A percentile compares a stretch with the other conserved stretches of the same genome.
Evolutionary conservation across 1,284 basidiomycete species (phyloP).

Genomic region (Heterobasidion irregulare): DNA sequence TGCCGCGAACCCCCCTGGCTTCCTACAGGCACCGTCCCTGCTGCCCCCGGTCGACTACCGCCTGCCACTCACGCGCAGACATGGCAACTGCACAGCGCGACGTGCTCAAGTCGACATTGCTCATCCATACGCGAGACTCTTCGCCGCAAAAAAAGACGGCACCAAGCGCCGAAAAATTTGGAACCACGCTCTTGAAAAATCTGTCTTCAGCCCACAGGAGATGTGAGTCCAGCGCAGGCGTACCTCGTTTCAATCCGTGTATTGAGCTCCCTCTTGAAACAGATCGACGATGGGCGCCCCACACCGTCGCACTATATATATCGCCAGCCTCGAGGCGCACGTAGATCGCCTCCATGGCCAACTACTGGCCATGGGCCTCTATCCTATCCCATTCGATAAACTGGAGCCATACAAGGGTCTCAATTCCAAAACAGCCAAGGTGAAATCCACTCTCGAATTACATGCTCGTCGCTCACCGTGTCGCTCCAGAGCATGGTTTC

Average conservation of each 20-base stretch:
- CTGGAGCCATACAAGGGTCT: conserved; percentile 51
- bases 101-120: conserved; percentile 23
- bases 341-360: conserved; percentile 51
- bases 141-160: conserved; percentile 51
- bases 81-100: conserved; percentile 1
- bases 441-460: conserved; percentile 14
- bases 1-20: background rate
- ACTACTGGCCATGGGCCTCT: conserved; percentile 39
- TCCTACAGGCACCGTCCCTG: conserved; percentile 5
- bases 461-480: background rate
- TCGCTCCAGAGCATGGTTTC: conserved; percentile 57
- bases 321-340: conserved; percentile 53
- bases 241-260: background rate
- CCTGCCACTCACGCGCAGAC: conserved; percentile 5
- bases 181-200: conserved; percentile 68
- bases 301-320: conserved; percentile 50
- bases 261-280: background rate
- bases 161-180: conserved; percentile 63
- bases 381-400: conserved; percentile 42
- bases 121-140: conserved; percentile 58
- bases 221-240: conserved; percentile 32
- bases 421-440: conserved; percentile 68
- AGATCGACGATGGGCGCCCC: conserved; percentile 61
- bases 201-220: conserved; percentile 57
- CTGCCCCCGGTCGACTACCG: conserved; percentile 9